Evolutionary conservation across 306 rosid species (phyloP).

Genomic region (Argentina anserina): DNA sequence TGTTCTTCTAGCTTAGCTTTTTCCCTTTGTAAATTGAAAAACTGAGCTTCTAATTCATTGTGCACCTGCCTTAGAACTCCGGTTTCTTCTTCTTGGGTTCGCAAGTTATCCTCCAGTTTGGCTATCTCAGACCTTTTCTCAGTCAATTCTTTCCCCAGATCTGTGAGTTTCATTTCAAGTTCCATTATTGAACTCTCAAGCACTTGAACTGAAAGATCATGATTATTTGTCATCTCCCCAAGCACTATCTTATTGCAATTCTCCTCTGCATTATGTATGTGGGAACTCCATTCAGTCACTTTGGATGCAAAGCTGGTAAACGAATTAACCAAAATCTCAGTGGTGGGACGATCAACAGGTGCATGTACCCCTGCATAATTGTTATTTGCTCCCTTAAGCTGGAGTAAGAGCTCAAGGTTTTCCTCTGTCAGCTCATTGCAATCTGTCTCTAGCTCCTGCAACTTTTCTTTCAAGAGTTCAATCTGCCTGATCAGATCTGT

Average conservation of each 20-base stretch:
- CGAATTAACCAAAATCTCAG: constrained; percentile 33
- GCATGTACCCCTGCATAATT: constrained; percentile 29
- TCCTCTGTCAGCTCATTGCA: constrained; percentile 93
- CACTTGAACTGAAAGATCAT: constrained; percentile 17
- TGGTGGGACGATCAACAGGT: constrained; percentile 30
- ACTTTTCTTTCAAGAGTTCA: constrained; percentile 59
- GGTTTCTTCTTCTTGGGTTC: constrained; percentile 38
- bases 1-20: constrained; percentile 32
- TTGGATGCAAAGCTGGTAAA: constrained; percentile 49
- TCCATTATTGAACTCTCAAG: constrained; percentile 28
- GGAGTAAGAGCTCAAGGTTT: constrained; percentile 81
- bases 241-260: constrained; percentile 19
- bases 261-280: constrained; percentile 34
- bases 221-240: constrained; percentile 24
- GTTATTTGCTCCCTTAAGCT: constrained; percentile 71
- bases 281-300: constrained; percentile 35
- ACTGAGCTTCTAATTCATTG: constrained; percentile 32
- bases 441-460: constrained; percentile 86
- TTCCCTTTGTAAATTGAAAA: constrained; percentile 33
- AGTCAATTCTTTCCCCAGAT: constrained; percentile 31
- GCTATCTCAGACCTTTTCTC: constrained; percentile 24
- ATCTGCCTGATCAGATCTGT: constrained; percentile 53
- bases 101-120: constrained; percentile 23
- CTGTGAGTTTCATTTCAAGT: constrained; percentile 29
- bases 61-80: constrained; percentile 18